Conservation (phyloP, 176 grass and related monocot genomes). For the Microstegium vimineum region DNA sequence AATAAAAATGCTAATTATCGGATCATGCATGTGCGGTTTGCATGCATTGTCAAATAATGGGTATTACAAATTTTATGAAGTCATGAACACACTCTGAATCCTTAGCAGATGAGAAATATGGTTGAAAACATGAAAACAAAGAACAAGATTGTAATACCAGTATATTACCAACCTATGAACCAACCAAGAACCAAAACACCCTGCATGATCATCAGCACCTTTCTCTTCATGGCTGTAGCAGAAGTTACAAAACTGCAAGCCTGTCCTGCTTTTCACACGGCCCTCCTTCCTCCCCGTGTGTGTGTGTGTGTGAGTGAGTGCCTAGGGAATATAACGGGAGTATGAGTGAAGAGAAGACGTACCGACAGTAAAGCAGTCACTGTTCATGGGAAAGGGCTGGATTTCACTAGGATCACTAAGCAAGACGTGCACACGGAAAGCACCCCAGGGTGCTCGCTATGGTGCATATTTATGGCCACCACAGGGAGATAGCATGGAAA, state of each 20-base stretch:
- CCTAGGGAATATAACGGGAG: constrained; percentile 48
- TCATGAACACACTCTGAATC: neutral
- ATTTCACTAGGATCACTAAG: constrained; percentile 32
- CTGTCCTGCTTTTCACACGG: constrained; percentile 12
- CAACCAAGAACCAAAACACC: constrained; percentile 44
- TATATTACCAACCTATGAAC: constrained; percentile 42
- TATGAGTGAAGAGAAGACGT: constrained; percentile 34
- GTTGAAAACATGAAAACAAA: neutral
- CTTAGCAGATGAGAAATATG: neutral
- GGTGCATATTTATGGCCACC: constrained; percentile 37
- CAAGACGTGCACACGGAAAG: constrained; percentile 32
- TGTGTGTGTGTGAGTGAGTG: neutral
- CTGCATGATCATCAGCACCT: constrained; percentile 43
- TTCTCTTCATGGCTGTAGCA: constrained; percentile 49
- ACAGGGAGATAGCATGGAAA: constrained; percentile 20
- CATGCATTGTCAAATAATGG: neutral
- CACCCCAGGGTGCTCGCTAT: neutral
- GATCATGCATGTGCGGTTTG: neutral
- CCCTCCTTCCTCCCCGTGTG: neutral
- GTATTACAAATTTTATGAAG: too few relatives aligned
- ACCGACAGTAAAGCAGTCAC: constrained; percentile 33
- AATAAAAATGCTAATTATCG: neutral
- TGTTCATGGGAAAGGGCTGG: constrained; percentile 33
- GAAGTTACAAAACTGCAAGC: neutral
- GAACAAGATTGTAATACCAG: constrained; percentile 5